Conservation (phyloP, 1,139 yeast species). For the Protomyces inouyei region DNA sequence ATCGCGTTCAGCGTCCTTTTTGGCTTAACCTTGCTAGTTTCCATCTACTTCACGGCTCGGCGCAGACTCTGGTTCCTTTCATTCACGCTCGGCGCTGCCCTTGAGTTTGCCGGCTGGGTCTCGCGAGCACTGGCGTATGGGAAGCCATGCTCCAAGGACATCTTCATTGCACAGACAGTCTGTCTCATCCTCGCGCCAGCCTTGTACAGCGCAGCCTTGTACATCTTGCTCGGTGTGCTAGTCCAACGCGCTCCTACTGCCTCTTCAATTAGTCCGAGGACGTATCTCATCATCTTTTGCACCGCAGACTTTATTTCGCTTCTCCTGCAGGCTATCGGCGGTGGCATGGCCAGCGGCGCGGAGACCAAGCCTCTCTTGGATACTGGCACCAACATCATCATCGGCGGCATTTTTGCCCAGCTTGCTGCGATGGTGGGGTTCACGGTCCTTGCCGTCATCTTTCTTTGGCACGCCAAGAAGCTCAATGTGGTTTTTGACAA, state of each 20-base stretch:
- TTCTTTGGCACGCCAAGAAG: slow-evolving; percentile 48
- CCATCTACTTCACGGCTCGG: background rate
- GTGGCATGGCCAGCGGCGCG: slow-evolving; percentile 55
- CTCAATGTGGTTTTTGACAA: slow-evolving; percentile 27
- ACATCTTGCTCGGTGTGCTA: slow-evolving; percentile 17
- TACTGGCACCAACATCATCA: slow-evolving; percentile 70
- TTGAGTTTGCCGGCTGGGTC: slow-evolving; percentile 68
- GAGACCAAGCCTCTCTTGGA: slow-evolving; percentile 40
- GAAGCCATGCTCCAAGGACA: slow-evolving; percentile 42
- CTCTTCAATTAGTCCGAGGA: slow-evolving; percentile 11
- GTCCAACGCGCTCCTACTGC: slow-evolving; percentile 1
- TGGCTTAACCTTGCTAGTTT: slow-evolving; percentile 1
- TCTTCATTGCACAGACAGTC: slow-evolving; percentile 61
- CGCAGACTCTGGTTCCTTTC: slow-evolving; percentile 15
- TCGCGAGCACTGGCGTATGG: slow-evolving; percentile 54
- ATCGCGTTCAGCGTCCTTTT: slow-evolving; percentile 13
- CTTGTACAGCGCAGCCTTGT: slow-evolving; percentile 78
- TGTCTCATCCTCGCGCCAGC: slow-evolving; percentile 80
- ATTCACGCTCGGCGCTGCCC: slow-evolving; percentile 37
- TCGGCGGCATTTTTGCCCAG: slow-evolving; percentile 77
- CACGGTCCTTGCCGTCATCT: slow-evolving; percentile 53
- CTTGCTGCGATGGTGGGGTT: slow-evolving; percentile 68
- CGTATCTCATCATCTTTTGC: slow-evolving; percentile 22
- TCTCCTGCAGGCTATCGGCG: slow-evolving; percentile 56
- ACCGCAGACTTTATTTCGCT: slow-evolving; percentile 18